phyloP scores from a whole-genome alignment of 73 alveolate genomes.

The Tetrahymena borealis region DNA sequence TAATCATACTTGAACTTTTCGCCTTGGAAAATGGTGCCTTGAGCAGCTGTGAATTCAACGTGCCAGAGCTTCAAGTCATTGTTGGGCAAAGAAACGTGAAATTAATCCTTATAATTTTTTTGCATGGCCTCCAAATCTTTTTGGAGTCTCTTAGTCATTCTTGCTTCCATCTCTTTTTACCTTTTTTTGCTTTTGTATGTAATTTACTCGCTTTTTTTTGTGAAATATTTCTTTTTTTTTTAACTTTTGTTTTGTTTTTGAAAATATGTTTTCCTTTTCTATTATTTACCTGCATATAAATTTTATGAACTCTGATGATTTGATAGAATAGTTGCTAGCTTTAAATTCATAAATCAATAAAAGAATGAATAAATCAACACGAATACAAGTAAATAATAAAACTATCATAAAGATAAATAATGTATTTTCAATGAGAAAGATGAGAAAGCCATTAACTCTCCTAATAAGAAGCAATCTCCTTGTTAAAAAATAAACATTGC shows the following conservation, averaged over 20 bases:
- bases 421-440: no score
- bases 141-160: slow-evolving; percentile 74
- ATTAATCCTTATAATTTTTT: slow-evolving; percentile 57
- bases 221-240: background rate
- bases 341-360: no score
- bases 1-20: slow-evolving; percentile 56
- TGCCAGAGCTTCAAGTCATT: slow-evolving; percentile 69
- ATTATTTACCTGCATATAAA: background rate
- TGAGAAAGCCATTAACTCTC: no score
- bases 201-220: background rate
- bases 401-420: no score
- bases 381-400: no score
- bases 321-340: no score
- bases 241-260: background rate
- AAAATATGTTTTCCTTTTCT: background rate
- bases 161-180: slow-evolving; percentile 47
- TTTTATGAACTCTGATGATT: no score
- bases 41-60: slow-evolving; percentile 84
- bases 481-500: no score
- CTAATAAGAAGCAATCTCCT: no score
- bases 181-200: background rate
- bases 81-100: slow-evolving; percentile 63
- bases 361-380: no score
- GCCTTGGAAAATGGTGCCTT: slow-evolving; percentile 85
- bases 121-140: slow-evolving; percentile 83